Percentiles rank a stretch among this genome's conserved stretches.
Conservation (phyloP, 2,329 filamentous ascomycete species). For the Stagonosporopsis chrysanthemi region DNA sequence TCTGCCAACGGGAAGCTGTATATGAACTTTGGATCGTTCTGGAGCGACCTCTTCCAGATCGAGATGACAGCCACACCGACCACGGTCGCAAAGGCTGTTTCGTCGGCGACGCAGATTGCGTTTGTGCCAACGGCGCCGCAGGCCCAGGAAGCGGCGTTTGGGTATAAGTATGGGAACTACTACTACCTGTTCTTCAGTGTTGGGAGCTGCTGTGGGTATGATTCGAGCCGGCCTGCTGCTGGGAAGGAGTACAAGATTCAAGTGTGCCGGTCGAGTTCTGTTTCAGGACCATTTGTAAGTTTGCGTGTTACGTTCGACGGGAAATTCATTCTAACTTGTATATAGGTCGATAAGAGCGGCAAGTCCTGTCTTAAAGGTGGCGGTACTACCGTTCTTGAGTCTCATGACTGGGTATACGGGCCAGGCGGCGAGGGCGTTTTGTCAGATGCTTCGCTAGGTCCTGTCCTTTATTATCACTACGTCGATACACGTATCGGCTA, state of each 20-base stretch:
- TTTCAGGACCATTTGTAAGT: slow-evolving; percentile 59
- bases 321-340: background rate
- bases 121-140: slow-evolving; percentile 60
- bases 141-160: slow-evolving; percentile 63
- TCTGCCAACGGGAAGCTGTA: slow-evolving; percentile 52
- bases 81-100: slow-evolving; percentile 37
- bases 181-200: slow-evolving; percentile 71
- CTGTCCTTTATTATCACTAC: slow-evolving; percentile 28
- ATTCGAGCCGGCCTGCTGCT: slow-evolving; percentile 56
- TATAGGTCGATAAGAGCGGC: slow-evolving; percentile 59
- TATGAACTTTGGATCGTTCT: slow-evolving; percentile 72
- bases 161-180: slow-evolving; percentile 62
- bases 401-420: slow-evolving; percentile 65
- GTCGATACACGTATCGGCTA: slow-evolving; percentile 58
- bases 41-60: slow-evolving; percentile 69
- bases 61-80: slow-evolving; percentile 51
- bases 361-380: slow-evolving; percentile 60
- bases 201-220: slow-evolving; percentile 67
- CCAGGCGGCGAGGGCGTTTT: slow-evolving; percentile 68
- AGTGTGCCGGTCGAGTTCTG: slow-evolving; percentile 63
- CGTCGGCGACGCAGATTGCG: slow-evolving; percentile 55
- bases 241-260: slow-evolving; percentile 70
- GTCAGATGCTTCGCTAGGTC: slow-evolving; percentile 54
- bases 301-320: too few species aligned
- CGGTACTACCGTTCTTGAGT: slow-evolving; percentile 65